Evolutionary conservation across 352 stramenopile species (phyloP), one percentile per base, ranked within the genome.

Genomic region (Globisporangium polare): DNA sequence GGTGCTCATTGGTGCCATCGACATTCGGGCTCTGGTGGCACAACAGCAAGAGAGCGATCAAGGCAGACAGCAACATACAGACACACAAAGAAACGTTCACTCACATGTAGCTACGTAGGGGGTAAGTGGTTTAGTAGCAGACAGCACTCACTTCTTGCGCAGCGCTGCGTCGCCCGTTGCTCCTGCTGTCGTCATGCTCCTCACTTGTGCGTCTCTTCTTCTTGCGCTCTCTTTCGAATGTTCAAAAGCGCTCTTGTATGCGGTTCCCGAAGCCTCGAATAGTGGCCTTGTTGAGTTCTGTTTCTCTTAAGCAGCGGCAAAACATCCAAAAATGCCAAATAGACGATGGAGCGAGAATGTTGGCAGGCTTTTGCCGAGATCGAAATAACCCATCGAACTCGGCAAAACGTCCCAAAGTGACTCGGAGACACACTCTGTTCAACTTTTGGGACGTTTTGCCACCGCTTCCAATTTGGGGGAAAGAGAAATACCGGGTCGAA

Each of bases 111-210:
- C 18, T 9, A 58, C 17, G n/a, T 12, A 31, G 15, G 5, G 26
- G 29, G 1, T 5, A 37, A 41, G 9, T 24, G 9, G 22, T 39
- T 12, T 3, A 8, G 6, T 5, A 3, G n/a, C 18, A 46, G 13
- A n/a, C 20, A 18, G 22, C 39, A 61, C 54, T n/a, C 54, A 61
- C 54, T 41, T 61, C 27, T 61, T 61, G 39, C 54, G 54, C 54
- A 53, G 54, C 26, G 54, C 54, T 15, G 51, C 27, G 27, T 53
- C 54, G 41, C 18, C 18, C 41, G 41, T 20, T 46, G 41, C 6
- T 43, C 12, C 13, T 43, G 18, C n/a, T 17, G 13, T 39, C 24
- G 17, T 39, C 53, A 29, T 29, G 18, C 2, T 45, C n/a, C 5
- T 37, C 26, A 49, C 22, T 27, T 12, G 18, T 31, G 42, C n/a